These are phyloP conservation scores for Ogataea henricii DNA, from an alignment of 805 yeast species.

Conservation along the genomic window DNA sequence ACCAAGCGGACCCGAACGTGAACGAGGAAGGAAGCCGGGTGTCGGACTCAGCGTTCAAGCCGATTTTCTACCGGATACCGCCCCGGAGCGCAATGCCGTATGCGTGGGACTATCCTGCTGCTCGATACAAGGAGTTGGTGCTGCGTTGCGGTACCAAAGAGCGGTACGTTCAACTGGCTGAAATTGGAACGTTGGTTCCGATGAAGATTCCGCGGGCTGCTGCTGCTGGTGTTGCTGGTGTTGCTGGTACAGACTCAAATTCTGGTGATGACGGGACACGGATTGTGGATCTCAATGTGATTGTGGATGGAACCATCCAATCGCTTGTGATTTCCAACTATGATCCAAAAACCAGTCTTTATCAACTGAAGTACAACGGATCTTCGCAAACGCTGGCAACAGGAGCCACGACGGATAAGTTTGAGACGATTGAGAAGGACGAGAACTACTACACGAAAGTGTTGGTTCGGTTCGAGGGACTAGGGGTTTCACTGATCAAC, in stretches of 20 bases:
- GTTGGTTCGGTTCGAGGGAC: slow-evolving; percentile 71
- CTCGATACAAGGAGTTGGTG: slow-evolving; percentile 75
- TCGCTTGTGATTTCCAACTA: slow-evolving; percentile 82
- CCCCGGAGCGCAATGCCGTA: slow-evolving; percentile 95
- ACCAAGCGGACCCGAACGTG: slow-evolving; percentile 76
- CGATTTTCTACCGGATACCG: slow-evolving; percentile 80
- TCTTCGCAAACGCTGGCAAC: slow-evolving; percentile 29
- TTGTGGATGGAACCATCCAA: slow-evolving; percentile 95
- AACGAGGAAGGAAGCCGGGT: slow-evolving; percentile 65
- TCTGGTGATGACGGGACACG: slow-evolving; percentile 16
- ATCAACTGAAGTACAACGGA: slow-evolving; percentile 49
- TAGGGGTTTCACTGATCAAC: slow-evolving; percentile 85
- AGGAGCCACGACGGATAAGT: slow-evolving; percentile 42
- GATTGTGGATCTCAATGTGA: slow-evolving; percentile 84
- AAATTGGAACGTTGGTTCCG: slow-evolving; percentile 88
- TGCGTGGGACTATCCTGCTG: slow-evolving; percentile 97
- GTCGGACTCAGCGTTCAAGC: slow-evolving; percentile 63
- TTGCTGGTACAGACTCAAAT: not conserved
- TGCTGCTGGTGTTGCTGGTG: slow-evolving; percentile 30
- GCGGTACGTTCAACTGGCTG: slow-evolving; percentile 82
- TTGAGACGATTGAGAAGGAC: slow-evolving; percentile 57
- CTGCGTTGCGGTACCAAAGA: slow-evolving; percentile 72
- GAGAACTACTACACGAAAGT: slow-evolving; percentile 55
- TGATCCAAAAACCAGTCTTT: slow-evolving; percentile 75
- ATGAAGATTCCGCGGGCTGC: slow-evolving; percentile 65